Base-by-base conservation (phyloP, 1,284 basidiomycete genomes). In the Trichosporon sp. region DNA sequence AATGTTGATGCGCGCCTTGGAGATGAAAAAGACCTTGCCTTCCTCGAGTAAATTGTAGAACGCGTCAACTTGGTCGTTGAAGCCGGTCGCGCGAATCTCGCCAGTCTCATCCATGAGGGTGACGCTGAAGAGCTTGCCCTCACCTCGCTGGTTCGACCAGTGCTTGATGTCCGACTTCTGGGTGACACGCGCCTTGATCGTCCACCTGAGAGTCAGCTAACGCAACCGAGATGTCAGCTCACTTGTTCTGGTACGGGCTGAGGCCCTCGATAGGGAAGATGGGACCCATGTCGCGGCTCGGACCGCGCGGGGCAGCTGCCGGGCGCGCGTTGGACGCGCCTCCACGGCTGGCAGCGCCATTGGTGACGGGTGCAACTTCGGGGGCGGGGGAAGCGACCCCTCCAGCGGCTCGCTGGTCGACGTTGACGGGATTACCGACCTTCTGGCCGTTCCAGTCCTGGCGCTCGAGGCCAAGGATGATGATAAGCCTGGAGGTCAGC, bases 221-320 rank as follows among this genome's bases (percentile, higher is more conserved):
- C 3, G 2, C 48, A 12, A 5, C 26, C 26, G 2, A 1, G 40
- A 5, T 7, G 2, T 6, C 7, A 14, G 74, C 84, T 77, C 80
- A 88, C 85, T 95, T 96, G 86, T 97, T 98, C 84, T 97, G 94
- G 82, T 98, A 99, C 6, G 96, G 97, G 78, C 92, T 96, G 66
- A 99, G 88, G 4, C 91, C 92, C 80, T 98, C 96, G 77, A 99
- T 99, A 2, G 96, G 96, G 83, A 89, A 92, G 71, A 90, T 87
- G 75, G 87, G 89, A 74, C 80, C 84, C 78, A 72, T 78, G 70
- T 78, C 83, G 54, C 68, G 75, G 66, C 73, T 70, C 35, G 73
- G 11, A 79, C 63, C 37, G 31, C 70, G 67, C 14, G 51, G 35
- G 51, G 68, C 69, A 16, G 65, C 66, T 77, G 59, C 61, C 56